Evolutionary conservation across 108 stramenopile species (phyloP), one percentile per base, ranked within the genome.

Genomic region (Chaetoceros tenuissimus): DNA sequence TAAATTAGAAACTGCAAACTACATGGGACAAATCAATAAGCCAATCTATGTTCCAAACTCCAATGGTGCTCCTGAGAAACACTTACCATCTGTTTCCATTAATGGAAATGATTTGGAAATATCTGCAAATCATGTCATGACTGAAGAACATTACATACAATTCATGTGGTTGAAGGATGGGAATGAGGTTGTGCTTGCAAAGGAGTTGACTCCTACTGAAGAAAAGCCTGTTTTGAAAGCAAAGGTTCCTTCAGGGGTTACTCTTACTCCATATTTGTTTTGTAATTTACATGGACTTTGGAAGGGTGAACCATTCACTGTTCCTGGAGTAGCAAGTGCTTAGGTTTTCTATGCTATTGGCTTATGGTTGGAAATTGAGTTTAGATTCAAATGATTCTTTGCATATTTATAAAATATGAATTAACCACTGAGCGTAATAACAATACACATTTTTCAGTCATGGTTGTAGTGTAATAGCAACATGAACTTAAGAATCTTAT

Each of bases 111-210:
- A 54, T 29, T 20, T 54, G 3, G 21, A 22, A 18, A 29, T 54
- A 16, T 17, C 18, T 18, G 21, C 29, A 3, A 26, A 26, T n/a
- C 53, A 54, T 54, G 53, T 54, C 18, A 54, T 54, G 53, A 26
- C 53, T 3, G 53, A 54, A 18, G 53, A 54, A 29, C 53, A 54
- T 29, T 54, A 30, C 25, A 54, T 54, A 26, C 16, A 54, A 22
- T 54, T 54, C 29, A 54, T 54, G 22, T 54, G 53, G 53, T 29
- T 54, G 28, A 54, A 54, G 25, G 53, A 54, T 54, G 21, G 16
- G 24, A 31, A 31, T 25, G 53, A 54, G 53, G 53, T 54, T 13
- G 53, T 54, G 19, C 5, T 54, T 3, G 53, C 29, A 3, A 54
- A 54, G 25, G 53, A 19, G 3, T 22, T 54, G 28, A 26, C 53